Conservation (phyloP, 768 basidiomycete genomes). For the Fomitopsis serialis region DNA sequence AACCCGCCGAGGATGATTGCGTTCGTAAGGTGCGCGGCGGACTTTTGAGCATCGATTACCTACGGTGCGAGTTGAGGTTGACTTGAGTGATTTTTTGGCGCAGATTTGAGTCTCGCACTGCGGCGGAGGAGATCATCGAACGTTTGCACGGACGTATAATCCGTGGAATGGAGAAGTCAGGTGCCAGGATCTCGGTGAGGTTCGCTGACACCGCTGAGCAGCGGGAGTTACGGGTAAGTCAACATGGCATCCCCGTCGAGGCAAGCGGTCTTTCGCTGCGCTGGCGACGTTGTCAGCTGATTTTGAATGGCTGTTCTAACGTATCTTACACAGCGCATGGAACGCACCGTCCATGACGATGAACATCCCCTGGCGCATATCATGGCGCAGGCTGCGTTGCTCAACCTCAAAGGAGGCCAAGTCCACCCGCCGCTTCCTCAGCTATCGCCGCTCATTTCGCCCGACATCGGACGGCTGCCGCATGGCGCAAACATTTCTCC, state of each 20-base stretch:
- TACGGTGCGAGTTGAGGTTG: background rate
- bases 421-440: conserved; percentile 21
- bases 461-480: conserved; percentile 10
- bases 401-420: conserved; percentile 71
- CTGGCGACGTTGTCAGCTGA: too few species aligned
- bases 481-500: background rate
- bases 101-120: conserved; percentile 65
- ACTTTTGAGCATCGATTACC: conserved; percentile 12
- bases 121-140: conserved; percentile 75
- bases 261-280: too few species aligned
- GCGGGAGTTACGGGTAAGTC: conserved; percentile 64
- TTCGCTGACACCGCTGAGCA: conserved; percentile 79
- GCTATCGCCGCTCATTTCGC: conserved; percentile 19
- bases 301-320: background rate
- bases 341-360: conserved; percentile 54
- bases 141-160: conserved; percentile 77
- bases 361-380: conserved; percentile 60
- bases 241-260: background rate
- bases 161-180: conserved; percentile 71
- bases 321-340: conserved; percentile 43
- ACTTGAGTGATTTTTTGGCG: background rate
- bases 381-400: conserved; percentile 72
- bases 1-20: conserved; percentile 77
- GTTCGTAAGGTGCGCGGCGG: conserved; percentile 75
- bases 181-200: conserved; percentile 72